Evolutionary conservation across 768 basidiomycete genomes (phyloP), one percentile per base, ranked within the genome.

Genomic region (Multifurca ochricompacta): DNA sequence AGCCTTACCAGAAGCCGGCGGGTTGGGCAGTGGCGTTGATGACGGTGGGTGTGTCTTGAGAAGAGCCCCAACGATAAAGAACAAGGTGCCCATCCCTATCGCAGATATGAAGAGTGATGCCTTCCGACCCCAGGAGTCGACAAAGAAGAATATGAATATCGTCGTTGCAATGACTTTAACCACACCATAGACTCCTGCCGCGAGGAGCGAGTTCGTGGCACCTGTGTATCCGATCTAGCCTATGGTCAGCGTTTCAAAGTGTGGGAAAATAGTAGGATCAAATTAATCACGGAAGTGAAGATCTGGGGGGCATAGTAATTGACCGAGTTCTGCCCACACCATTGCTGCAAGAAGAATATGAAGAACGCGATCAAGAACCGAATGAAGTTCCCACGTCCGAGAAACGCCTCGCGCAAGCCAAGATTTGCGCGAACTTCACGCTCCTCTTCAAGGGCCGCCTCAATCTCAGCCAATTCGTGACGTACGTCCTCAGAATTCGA

Each of bases 351-450:
- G 56, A 86, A 65, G 72, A 91, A 90, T 57, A 90, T 87, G 25
- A 77, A 67, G 60, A 88, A 82, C 1, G 91, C 90, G 62, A 93
- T 90, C n/a, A 85, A 70, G 72, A 93, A 92, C 21, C 91, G 83
- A 56, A 83, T 71, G 42, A 81, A 77, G 70, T 91, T 91, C 43
- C 91, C 91, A 65, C 86, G 87, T 18, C 84, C 84, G 35, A 87
- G 72, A 71, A 91, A 85, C 2, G 86, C 86, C 61, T 88, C 83
- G 60, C 73, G 79, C 54, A 76, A 59, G 1, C 85, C 83, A 9
- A 89, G 73, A 6, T 82, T 84, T n/a, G 69, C 59, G 9, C 85
- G 79, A 6, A 81, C 78, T 42, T 74, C 77, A 9, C 75, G 76
- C 65, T 92, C 90, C 67, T 91, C 88, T 25, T 74, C 65, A 52